Evolutionary conservation across 225 moss, liverwort and hornwort species (phyloP).

Genomic region (Ulota crispa): DNA sequence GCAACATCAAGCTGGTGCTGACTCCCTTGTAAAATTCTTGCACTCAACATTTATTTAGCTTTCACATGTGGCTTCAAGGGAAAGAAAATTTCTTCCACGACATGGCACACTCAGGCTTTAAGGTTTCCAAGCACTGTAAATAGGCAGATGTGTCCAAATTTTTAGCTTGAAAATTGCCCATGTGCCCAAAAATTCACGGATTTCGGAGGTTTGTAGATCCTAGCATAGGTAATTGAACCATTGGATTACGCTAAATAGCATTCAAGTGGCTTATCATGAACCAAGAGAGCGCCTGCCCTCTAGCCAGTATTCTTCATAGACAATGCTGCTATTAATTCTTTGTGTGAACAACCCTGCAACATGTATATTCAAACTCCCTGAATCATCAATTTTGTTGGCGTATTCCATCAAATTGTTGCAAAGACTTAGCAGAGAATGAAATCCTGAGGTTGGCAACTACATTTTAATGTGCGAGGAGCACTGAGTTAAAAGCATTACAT

Average conservation of each 20-base stretch:
- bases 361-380: not conserved
- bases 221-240: not conserved
- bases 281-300: not conserved
- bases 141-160: conserved; percentile 1
- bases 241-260: not conserved
- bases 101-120: not conserved
- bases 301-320: not conserved
- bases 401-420: too few species aligned
- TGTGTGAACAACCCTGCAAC: not conserved
- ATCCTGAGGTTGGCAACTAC: too few species aligned
- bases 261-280: not conserved
- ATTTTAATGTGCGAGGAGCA: too few species aligned
- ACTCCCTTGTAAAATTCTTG: not conserved
- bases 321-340: not conserved
- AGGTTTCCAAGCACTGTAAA: conserved; percentile 25
- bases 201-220: not conserved
- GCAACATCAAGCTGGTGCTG: conserved; percentile 6
- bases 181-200: not conserved
- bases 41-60: not conserved
- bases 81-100: not conserved
- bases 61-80: not conserved
- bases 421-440: too few species aligned
- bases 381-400: too few species aligned
- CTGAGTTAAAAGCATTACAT: too few species aligned
- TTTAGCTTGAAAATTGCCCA: not conserved